A percentile compares a stretch with the other conserved stretches of the same genome.
Evolutionary conservation across 139 green algal species (phyloP).

Genomic region (Marvania coccoides): DNA sequence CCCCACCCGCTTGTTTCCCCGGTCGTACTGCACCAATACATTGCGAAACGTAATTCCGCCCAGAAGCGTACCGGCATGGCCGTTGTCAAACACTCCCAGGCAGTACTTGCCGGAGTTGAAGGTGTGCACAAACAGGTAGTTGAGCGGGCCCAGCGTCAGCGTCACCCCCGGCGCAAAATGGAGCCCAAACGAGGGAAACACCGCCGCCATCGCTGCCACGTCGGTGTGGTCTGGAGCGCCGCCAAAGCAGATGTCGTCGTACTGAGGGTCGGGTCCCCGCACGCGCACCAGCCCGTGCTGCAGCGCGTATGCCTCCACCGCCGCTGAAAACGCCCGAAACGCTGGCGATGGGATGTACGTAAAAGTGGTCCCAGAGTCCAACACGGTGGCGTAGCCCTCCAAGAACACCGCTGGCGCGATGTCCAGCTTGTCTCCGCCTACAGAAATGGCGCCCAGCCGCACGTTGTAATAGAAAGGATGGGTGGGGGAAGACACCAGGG

Average conservation of each 20-base stretch:
- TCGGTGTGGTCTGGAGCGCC: constrained; percentile 29
- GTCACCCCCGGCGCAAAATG: constrained; percentile 39
- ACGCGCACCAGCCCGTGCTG: constrained; percentile 8
- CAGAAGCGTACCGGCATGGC: constrained; percentile 62
- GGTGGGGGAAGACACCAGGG: constrained; percentile 26
- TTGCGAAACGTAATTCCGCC: constrained; percentile 79
- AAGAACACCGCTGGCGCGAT: constrained; percentile 17
- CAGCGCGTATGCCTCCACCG: constrained; percentile 10
- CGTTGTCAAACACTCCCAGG: constrained; percentile 89
- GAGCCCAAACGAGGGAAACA: constrained; percentile 64
- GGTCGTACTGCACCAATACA: constrained; percentile 69
- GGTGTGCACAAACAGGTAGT: constrained; percentile 83
- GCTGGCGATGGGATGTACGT: constrained; percentile 78
- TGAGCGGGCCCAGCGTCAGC: constrained; percentile 55
- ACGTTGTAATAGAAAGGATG: constrained; percentile 82
- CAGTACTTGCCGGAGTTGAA: constrained; percentile 65
- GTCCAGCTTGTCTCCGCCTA: constrained; percentile 41
- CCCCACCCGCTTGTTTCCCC: constrained; percentile 35
- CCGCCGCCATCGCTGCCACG: constrained; percentile 26
- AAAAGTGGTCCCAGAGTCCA: constrained; percentile 96
- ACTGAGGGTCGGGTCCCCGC: constrained; percentile 47
- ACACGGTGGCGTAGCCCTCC: constrained; percentile 77
- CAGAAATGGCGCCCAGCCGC: constrained; percentile 41
- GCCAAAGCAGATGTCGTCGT: constrained; percentile 81
- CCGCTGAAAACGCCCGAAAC: constrained; percentile 53